Conservation (phyloP, 2,329 filamentous ascomycete species). For the Chaetomium strumarium region DNA sequence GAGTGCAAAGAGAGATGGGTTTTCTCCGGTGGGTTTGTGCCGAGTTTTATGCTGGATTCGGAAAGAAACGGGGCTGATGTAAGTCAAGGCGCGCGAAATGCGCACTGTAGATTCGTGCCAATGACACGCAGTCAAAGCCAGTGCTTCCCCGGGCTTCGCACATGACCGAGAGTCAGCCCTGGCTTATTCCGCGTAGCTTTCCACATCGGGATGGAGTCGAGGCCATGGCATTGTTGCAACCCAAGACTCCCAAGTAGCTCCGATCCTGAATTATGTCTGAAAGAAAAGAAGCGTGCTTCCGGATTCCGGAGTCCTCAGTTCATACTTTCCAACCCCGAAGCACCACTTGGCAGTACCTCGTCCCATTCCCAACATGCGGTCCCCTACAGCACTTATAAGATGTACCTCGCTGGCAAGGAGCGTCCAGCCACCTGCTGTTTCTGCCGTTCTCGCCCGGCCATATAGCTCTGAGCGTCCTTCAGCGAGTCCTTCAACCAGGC, state of each 20-base stretch:
- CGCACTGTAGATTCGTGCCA: not conserved
- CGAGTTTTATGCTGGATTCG: not conserved
- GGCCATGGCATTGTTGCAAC: no score
- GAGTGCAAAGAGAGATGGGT: not conserved
- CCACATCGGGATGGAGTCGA: no score
- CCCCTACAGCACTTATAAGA: not conserved
- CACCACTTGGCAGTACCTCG: no score
- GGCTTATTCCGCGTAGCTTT: not conserved
- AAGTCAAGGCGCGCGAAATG: not conserved
- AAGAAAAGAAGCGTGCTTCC: no score
- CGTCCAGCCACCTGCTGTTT: not conserved
- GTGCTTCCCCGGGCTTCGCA: not conserved
- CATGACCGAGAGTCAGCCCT: not conserved
- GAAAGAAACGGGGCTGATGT: not conserved
- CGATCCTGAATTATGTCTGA: no score
- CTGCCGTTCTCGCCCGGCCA: not conserved
- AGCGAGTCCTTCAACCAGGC: not conserved
- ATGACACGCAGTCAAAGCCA: not conserved
- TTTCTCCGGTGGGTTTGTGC: not conserved
- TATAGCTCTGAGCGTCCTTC: conserved; percentile 2
- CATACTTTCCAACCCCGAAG: no score
- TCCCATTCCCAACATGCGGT: not conserved
- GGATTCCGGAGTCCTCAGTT: no score
- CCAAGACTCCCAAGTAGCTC: no score
- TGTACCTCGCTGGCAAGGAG: not conserved